Conservation (phyloP, 441 rosid genomes). For the Raphanus hybrid region DNA sequence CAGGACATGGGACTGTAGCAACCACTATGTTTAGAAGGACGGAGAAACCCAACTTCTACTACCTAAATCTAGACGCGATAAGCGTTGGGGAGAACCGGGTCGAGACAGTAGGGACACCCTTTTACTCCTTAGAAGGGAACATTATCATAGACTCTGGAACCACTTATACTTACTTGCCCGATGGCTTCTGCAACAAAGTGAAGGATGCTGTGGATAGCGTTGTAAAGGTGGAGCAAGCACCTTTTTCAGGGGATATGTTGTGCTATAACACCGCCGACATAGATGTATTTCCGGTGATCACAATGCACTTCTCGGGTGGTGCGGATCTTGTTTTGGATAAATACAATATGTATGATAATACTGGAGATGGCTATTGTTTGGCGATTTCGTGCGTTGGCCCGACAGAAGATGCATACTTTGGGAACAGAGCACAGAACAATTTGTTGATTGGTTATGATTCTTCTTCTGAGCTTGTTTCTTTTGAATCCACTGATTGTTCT, state of each 20-base stretch:
- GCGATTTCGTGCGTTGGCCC: conserved; percentile 6
- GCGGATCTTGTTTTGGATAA: conserved; percentile 34
- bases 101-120: conserved; percentile 29
- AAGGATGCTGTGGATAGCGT: conserved; percentile 5
- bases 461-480: conserved; percentile 26
- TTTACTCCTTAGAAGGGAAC: conserved; percentile 25
- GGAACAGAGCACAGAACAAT: conserved; percentile 31
- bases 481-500: conserved; percentile 18
- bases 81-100: conserved; percentile 6
- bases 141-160: conserved; percentile 30
- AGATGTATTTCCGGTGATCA: conserved; percentile 19
- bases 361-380: neutral
- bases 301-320: conserved; percentile 30
- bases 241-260: neutral
- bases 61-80: conserved; percentile 27
- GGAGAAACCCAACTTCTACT: neutral
- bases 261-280: conserved; percentile 3
- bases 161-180: conserved; percentile 20
- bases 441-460: conserved; percentile 32
- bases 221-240: neutral
- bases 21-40: neutral
- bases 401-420: neutral
- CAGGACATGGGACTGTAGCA: neutral
- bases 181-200: conserved; percentile 14
- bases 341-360: conserved; percentile 8